Base-by-base conservation (phyloP, 768 basidiomycete species). In the Kwoniella pini region DNA sequence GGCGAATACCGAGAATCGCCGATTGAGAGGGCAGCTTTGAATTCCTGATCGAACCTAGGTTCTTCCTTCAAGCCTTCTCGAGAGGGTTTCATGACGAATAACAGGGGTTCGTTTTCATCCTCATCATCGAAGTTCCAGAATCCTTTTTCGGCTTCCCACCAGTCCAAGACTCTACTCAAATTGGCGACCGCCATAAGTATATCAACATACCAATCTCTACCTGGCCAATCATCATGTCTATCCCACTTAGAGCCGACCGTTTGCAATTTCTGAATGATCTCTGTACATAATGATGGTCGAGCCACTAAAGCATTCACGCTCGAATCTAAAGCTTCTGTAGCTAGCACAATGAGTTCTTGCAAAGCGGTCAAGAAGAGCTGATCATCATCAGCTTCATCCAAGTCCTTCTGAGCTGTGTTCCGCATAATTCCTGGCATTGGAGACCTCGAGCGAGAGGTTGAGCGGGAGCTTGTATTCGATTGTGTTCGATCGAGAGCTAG, bases 61-160 rank as follows among this genome's bases (percentile, higher is more conserved):
- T 90, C 89, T 36, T 36, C 33, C 33, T 36, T 36, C 7, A 36
- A 15, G 15, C 33, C 33, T 36, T 87, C 88, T 19, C 63, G 33
- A 2, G 84, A 85, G 0, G 95, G 88, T 77, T 95, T 96, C 77
- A 92, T 88, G 56, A 98, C 91, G 72, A 98, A 98, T 67, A 88
- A 85, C 50, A 98, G 81, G 1, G 91, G 91, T 67, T 97, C 95
- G 57, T 91, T 88, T 74, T 89, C 86, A 69, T 92, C 91, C 45
- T 79, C 77, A 3, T 81, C 78, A 73, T 94, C 90, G 75, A 97
- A 98, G 72, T 96, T 96, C 96, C 96, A 99, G 79, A 99, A 99
- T 68, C 94, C 91, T 74, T 94, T 94, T 81, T 98, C 95, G 11
- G 96, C 96, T 79, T 96, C 94, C 92, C 93, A 97, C 95, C 96